These are phyloP conservation scores for Stephania yunnanensis DNA, from an alignment of 164 flowering plant genomes.

Conservation along the genomic window DNA sequence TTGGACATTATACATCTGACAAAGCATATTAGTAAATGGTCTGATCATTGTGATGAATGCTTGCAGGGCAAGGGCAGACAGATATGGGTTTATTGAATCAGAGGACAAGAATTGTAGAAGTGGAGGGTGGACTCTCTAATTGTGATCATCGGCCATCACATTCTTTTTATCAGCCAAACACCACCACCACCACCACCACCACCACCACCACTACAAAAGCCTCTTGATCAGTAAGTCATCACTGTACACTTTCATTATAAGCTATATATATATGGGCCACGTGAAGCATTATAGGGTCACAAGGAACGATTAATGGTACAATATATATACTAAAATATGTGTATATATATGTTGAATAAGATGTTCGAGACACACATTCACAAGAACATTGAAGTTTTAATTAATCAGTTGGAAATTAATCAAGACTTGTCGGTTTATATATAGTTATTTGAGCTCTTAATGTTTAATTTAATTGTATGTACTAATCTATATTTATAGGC, in stretches of 20 bases:
- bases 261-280: not conserved
- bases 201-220: conserved; percentile 12
- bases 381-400: not conserved
- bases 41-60: conserved; percentile 16
- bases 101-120: conserved; percentile 27
- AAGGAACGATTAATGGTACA: no score
- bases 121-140: conserved; percentile 27
- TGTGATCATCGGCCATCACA: conserved; percentile 20
- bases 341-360: no score
- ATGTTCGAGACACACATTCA: conserved; percentile 6
- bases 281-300: not conserved
- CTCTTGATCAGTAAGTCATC: not conserved
- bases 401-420: not conserved
- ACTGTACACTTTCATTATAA: not conserved
- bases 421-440: not conserved
- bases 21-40: conserved; percentile 29
- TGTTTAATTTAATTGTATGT: not conserved
- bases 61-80: conserved; percentile 49
- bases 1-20: conserved; percentile 26
- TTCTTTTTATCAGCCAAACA: conserved; percentile 12
- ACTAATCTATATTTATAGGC: not conserved
- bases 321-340: no score
- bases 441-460: not conserved
- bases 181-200: conserved; percentile 16
- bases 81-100: conserved; percentile 26